These are phyloP conservation scores for Xylaria acuta DNA, from an alignment of 495 filamentous ascomycete genomes.

Conservation along the genomic window DNA sequence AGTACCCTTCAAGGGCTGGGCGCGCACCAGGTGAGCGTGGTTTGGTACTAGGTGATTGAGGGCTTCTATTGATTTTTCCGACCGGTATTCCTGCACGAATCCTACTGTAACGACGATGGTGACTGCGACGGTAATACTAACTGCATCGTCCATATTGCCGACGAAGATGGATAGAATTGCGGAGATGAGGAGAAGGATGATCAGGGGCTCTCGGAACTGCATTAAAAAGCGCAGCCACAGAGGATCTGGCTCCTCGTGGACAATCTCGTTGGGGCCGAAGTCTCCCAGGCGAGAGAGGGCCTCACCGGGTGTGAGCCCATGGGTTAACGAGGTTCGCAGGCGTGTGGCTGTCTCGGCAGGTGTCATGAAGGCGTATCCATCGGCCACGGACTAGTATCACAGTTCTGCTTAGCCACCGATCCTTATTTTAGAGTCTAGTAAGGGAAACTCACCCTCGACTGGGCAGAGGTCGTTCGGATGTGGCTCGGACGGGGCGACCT, in stretches of 20 bases:
- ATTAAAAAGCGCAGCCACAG: conserved; percentile 93
- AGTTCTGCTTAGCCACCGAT: neutral
- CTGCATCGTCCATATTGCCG: conserved; percentile 93
- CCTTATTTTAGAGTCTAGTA: conserved; percentile 15
- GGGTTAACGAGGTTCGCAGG: conserved; percentile 79
- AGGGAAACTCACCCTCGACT: conserved; percentile 51
- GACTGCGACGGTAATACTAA: conserved; percentile 93
- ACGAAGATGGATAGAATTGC: conserved; percentile 88
- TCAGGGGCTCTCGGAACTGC: conserved; percentile 94
- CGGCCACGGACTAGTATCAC: conserved; percentile 50
- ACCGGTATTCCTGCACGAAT: conserved; percentile 96
- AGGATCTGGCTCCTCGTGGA: conserved; percentile 90
- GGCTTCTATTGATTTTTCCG: conserved; percentile 96
- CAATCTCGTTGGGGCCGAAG: conserved; percentile 92
- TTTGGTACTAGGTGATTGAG: conserved; percentile 93
- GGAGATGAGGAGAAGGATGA: conserved; percentile 87
- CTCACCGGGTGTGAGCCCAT: conserved; percentile 81
- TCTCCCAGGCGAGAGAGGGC: conserved; percentile 77
- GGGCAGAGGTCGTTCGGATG: conserved; percentile 51
- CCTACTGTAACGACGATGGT: conserved; percentile 96
- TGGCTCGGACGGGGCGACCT: conserved; percentile 45
- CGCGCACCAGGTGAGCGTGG: conserved; percentile 87
- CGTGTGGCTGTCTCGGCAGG: conserved; percentile 78
- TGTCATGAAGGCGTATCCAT: conserved; percentile 64
- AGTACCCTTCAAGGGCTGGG: conserved; percentile 44